Percentiles rank a stretch among this genome's conserved stretches.
phyloP scores from a whole-genome alignment of 495 filamentous ascomycete species.

The Elasticomyces elasticus region DNA sequence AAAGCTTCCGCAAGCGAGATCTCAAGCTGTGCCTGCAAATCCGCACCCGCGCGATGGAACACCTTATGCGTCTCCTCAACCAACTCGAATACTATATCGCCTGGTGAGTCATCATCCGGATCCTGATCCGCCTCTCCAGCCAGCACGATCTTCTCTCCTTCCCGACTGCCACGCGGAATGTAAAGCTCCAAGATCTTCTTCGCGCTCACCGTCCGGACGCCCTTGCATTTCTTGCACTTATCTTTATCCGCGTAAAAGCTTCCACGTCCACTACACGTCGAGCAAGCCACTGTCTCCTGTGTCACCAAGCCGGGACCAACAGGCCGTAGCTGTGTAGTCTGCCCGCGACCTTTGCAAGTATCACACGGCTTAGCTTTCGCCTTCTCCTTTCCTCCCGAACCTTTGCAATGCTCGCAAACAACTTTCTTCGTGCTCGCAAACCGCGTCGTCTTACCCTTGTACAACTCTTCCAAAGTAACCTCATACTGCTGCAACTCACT shows the following conservation, averaged over 20 bases:
- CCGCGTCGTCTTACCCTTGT: constrained; percentile 96
- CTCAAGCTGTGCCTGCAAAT: constrained; percentile 68
- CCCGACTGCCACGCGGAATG: constrained; percentile 77
- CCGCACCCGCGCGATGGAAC: constrained; percentile 72
- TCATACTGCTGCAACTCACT: constrained; percentile 86
- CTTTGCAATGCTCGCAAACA: constrained; percentile 77
- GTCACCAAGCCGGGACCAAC: constrained; percentile 77
- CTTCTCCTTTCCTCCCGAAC: constrained; percentile 82
- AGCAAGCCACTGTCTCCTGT: constrained; percentile 61
- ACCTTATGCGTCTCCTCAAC: constrained; percentile 69
- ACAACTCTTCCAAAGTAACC: constrained; percentile 83
- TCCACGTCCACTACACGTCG: constrained; percentile 69
- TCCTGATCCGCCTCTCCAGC: constrained; percentile 92
- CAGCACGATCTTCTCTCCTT: constrained; percentile 81
- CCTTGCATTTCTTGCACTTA: constrained; percentile 97
- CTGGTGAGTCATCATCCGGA: constrained; percentile 73
- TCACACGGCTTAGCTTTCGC: constrained; percentile 78
- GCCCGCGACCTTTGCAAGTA: constrained; percentile 65
- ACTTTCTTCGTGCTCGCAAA: constrained; percentile 90
- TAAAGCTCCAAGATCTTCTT: constrained; percentile 94
- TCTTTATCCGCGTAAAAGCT: constrained; percentile 87
- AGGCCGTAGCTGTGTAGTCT: constrained; percentile 58
- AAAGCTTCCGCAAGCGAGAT: constrained; percentile 77
- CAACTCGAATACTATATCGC: constrained; percentile 83
- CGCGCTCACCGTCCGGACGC: constrained; percentile 64